Conservation (phyloP, 306 rosid species). For the Castanea sativa region DNA sequence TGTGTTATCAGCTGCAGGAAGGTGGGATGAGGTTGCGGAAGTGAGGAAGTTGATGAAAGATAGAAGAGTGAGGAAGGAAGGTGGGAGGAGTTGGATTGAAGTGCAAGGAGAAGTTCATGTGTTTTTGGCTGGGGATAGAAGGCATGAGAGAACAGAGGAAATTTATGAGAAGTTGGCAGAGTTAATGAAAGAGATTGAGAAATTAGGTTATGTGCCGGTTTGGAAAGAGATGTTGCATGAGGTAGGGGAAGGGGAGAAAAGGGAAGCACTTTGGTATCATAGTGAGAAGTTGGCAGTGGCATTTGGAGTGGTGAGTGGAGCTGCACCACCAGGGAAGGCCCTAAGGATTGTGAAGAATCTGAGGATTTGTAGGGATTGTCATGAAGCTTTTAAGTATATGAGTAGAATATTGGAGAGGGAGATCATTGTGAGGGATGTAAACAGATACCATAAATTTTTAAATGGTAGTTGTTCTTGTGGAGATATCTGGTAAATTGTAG, state of each 20-base stretch:
- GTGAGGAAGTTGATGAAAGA: slow-evolving; percentile 76
- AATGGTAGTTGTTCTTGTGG: slow-evolving; percentile 69
- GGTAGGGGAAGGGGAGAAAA: slow-evolving; percentile 65
- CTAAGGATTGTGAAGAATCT: slow-evolving; percentile 79
- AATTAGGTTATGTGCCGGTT: slow-evolving; percentile 68
- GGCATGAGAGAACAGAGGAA: slow-evolving; percentile 54
- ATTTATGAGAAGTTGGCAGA: slow-evolving; percentile 55
- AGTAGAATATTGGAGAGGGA: slow-evolving; percentile 67
- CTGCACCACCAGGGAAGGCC: slow-evolving; percentile 60
- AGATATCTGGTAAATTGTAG: slow-evolving; percentile 57
- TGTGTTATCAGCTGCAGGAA: slow-evolving; percentile 55
- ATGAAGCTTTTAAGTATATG: slow-evolving; percentile 67
- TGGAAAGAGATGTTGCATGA: slow-evolving; percentile 68
- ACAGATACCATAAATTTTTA: slow-evolving; percentile 74
- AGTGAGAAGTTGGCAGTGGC: slow-evolving; percentile 91
- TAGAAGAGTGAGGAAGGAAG: slow-evolving; percentile 62
- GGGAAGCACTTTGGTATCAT: slow-evolving; percentile 74
- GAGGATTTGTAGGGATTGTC: slow-evolving; percentile 88
- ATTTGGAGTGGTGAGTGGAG: slow-evolving; percentile 66
- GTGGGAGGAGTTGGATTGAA: slow-evolving; percentile 94
- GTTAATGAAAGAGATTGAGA: slow-evolving; percentile 60
- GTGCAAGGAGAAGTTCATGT: slow-evolving; percentile 67
- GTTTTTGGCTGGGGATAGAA: slow-evolving; percentile 78
- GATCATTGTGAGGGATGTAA: slow-evolving; percentile 74
- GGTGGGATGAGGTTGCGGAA: slow-evolving; percentile 85